These are phyloP conservation scores for Rhodosporidiobolus sp. DNA, from an alignment of 768 basidiomycete genomes.

Conservation along the genomic window DNA sequence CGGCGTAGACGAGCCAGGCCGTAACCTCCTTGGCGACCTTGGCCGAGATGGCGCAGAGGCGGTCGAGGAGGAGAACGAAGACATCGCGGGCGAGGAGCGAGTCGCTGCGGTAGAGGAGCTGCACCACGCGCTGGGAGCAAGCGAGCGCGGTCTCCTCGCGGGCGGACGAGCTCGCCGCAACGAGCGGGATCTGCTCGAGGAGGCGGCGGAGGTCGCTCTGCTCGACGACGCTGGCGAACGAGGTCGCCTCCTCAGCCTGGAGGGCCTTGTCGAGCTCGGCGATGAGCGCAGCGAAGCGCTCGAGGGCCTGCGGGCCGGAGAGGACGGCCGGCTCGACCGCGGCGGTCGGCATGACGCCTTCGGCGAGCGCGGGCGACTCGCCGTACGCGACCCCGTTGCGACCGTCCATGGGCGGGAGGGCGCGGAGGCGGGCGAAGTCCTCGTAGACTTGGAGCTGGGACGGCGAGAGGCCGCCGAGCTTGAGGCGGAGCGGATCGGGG, in stretches of 20 bases:
- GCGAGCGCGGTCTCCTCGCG: constrained; percentile 80
- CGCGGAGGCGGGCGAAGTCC: constrained; percentile 67
- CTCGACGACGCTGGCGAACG: constrained; percentile 67
- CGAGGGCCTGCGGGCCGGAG: constrained; percentile 78
- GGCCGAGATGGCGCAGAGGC: constrained; percentile 80
- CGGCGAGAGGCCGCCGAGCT: constrained; percentile 71
- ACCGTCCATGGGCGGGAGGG: constrained; percentile 19
- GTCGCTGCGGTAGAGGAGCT: constrained; percentile 83
- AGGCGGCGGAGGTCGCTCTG: constrained; percentile 83
- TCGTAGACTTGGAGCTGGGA: constrained; percentile 88
- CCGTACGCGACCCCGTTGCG: constrained; percentile 35
- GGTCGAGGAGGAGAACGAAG: constrained; percentile 82
- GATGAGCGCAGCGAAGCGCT: constrained; percentile 65
- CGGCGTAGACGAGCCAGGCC: constrained; percentile 91
- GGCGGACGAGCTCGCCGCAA: constrained; percentile 75
- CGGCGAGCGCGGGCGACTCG: constrained; percentile 35
- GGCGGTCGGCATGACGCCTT: constrained; percentile 10
- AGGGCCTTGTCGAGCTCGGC: constrained; percentile 77
- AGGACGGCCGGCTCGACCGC: constrained; percentile 46
- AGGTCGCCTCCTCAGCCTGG: constrained; percentile 67
- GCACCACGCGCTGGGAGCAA: constrained; percentile 96
- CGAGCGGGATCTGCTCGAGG: constrained; percentile 73
- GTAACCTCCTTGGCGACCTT: constrained; percentile 96
- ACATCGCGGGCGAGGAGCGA: constrained; percentile 77
- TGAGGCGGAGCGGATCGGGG: constrained; percentile 85